phyloP scores from a whole-genome alignment of 768 basidiomycete genomes.

The Pleurotus tuber-regium region DNA sequence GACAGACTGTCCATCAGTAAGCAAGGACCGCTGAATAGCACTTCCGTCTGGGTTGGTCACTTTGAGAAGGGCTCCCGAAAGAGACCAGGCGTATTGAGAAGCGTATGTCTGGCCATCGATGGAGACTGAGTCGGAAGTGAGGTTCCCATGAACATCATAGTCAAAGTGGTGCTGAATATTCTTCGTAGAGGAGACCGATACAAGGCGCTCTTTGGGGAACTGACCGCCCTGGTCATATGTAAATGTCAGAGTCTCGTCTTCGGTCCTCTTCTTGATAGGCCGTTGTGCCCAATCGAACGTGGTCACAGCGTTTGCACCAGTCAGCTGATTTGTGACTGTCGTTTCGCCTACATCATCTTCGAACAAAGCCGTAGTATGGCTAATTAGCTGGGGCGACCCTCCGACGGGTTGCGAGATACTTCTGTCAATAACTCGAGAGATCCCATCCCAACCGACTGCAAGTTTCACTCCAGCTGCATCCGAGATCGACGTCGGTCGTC shows the following conservation, averaged over 20 bases:
- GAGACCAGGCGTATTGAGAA: background rate
- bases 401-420: background rate
- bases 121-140: background rate
- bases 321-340: slow-evolving; percentile 1
- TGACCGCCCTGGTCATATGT: slow-evolving; percentile 3
- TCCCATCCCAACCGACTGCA: background rate
- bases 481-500: background rate
- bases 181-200: slow-evolving; percentile 1
- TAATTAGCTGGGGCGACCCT: background rate
- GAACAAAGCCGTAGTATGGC: background rate
- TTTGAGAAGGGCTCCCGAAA: background rate
- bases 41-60: background rate
- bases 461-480: slow-evolving; percentile 1
- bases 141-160: slow-evolving; percentile 4
- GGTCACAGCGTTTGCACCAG: background rate
- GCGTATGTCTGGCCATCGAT: background rate
- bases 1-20: slow-evolving; percentile 5
- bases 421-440: background rate
- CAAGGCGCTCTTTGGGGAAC: slow-evolving; percentile 2
- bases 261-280: background rate
- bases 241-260: slow-evolving; percentile 1
- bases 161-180: background rate
- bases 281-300: background rate
- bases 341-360: background rate
- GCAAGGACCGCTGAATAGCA: background rate